A percentile compares a stretch with the other conserved stretches of the same genome.
Evolutionary conservation across 306 rosid species (phyloP).

Genomic region (Pachyrhizus erosus): DNA sequence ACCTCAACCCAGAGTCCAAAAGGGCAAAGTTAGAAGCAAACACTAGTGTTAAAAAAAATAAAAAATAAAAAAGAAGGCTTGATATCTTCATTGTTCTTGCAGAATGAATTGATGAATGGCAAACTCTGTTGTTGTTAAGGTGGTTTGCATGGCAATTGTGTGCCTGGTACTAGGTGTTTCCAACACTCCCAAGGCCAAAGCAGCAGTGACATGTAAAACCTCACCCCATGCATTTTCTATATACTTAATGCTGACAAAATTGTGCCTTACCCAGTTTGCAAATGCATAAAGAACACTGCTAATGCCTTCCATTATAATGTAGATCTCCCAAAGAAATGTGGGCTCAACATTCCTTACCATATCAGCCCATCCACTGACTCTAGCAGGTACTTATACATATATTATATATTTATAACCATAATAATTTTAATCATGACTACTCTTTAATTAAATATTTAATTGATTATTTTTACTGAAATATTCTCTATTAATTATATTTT

Average conservation of each 20-base stretch:
- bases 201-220: slow-evolving; percentile 42
- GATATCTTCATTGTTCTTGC: neutral
- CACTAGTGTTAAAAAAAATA: too few relatives aligned
- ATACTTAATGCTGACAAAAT: neutral
- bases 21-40: neutral
- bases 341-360: neutral
- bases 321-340: neutral
- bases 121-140: slow-evolving; percentile 18
- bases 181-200: slow-evolving; percentile 31
- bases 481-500: too few relatives aligned
- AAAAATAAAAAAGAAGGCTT: neutral
- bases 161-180: slow-evolving; percentile 20
- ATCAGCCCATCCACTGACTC: neutral
- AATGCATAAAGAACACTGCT: slow-evolving; percentile 50
- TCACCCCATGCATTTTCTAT: neutral
- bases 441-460: too few relatives aligned
- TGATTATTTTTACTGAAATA: too few relatives aligned
- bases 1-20: neutral
- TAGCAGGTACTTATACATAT: neutral
- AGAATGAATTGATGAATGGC: slow-evolving; percentile 22
- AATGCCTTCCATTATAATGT: neutral
- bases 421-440: too few relatives aligned
- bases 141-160: neutral
- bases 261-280: slow-evolving; percentile 44
- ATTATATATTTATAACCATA: too few relatives aligned